Base-by-base conservation (phyloP, 2,329 filamentous ascomycete genomes). In the Metarhizium anisopliae region DNA sequence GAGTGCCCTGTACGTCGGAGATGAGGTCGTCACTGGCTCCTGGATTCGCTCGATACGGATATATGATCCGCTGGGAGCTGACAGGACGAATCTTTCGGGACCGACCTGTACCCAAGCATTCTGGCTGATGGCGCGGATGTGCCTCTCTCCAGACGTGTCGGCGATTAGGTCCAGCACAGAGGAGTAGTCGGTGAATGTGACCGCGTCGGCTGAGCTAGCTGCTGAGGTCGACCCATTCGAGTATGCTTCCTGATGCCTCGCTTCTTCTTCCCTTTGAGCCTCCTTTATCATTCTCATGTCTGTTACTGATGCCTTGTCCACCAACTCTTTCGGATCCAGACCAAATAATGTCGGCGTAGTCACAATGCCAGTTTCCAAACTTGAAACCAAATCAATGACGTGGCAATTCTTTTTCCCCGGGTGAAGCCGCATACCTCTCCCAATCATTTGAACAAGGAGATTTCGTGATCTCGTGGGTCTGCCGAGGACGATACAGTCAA, bases 391-490 rank as follows among this genome's bases (percentile, higher is more conserved):
- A 70, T 99, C 94, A 64, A 99, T 95, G 58, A 99, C 79, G 68
- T 97, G 94, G 63, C 94, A 99, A 66, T 97, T 83, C 43, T 85
- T 74, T 70, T 99, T 99, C 13, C 82, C 87, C 1, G 85, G 77
- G 67, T 90, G 81, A 43, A 96, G 74, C 47, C 94, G 84, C 83
- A 99, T 89, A 4, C 94, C 94, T 63, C 94, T 82, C 0, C 94
- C 94, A 59, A 99, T 96, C 94, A 99, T 99, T 71, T 99, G 94
- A 1, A 97, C 84, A 1, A 99, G 81, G 2, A 99, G 75, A 63
- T 96, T 97, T n/a, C 89, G 84, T 16, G 94, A 97, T 62, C 86
- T 85, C 1, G 94, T 99, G 0, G 94, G 94, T 29, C 94, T 79
- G 3, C 88, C 91, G 8, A 99, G 79, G 8, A 99, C 68, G 29